phyloP scores from a whole-genome alignment of 495 filamentous ascomycete genomes.

The Podospora fimiseda region DNA sequence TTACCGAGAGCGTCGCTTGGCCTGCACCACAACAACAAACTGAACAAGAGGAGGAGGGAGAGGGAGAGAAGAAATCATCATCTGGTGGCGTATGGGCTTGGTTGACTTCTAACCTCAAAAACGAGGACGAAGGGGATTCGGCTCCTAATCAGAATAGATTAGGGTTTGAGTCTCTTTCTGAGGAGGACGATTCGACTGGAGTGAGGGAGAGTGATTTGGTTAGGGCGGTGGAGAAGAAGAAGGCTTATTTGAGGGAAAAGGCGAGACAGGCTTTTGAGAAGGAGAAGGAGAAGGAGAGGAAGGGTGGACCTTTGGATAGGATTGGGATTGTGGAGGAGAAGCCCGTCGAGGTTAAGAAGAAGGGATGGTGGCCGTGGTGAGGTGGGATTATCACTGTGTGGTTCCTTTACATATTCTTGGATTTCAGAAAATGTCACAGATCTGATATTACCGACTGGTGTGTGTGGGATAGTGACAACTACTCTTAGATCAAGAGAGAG shows the following conservation, averaged over 20 bases:
- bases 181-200: conserved; percentile 32
- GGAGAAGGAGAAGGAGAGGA: conserved; percentile 43
- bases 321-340: conserved; percentile 25
- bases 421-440: too few relatives aligned
- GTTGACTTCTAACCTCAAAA: conserved; percentile 47
- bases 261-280: conserved; percentile 43
- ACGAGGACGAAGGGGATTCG: conserved; percentile 48
- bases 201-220: conserved; percentile 34
- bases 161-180: conserved; percentile 30
- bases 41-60: conserved; percentile 26
- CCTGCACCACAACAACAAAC: conserved; percentile 21
- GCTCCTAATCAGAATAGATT: conserved; percentile 17
- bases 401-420: background rate
- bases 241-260: conserved; percentile 25
- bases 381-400: background rate
- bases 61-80: conserved; percentile 1
- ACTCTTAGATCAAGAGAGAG: background rate
- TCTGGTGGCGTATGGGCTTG: conserved; percentile 25
- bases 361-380: conserved; percentile 8
- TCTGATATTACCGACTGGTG: too few relatives aligned
- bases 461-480: background rate
- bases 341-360: background rate
- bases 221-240: conserved; percentile 31
- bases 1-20: conserved; percentile 12
- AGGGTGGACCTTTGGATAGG: conserved; percentile 44